Evolutionary conservation across 257 asterid species (phyloP).

Genomic region (Penstemon barbatus): DNA sequence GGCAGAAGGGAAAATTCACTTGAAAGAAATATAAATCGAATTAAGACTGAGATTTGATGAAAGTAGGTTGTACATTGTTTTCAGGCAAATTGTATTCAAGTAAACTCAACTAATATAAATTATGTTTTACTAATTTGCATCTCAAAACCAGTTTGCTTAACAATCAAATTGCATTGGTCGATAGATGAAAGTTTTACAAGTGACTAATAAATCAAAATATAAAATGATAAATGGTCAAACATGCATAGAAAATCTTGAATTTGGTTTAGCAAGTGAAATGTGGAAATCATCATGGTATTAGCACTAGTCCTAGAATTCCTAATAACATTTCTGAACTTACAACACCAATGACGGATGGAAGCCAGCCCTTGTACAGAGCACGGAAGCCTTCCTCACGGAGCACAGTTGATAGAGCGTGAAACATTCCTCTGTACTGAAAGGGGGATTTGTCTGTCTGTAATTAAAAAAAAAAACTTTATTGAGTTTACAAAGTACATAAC

Average conservation of each 20-base stretch:
- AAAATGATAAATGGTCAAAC: too few relatives aligned
- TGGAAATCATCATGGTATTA: conserved; percentile 2
- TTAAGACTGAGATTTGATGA: too few relatives aligned
- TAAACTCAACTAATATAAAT: not conserved
- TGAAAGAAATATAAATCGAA: too few relatives aligned
- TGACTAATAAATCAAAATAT: too few relatives aligned
- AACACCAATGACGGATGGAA: conserved; percentile 98
- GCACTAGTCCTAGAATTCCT: conserved; percentile 21
- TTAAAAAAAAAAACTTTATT: conserved; percentile 6
- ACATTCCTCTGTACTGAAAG: conserved; percentile 88
- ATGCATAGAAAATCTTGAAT: too few relatives aligned
- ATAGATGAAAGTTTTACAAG: too few relatives aligned
- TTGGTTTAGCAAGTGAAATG: too few relatives aligned
- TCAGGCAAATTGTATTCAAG: too few relatives aligned
- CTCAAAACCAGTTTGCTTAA: not conserved
- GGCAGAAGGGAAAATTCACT: too few relatives aligned
- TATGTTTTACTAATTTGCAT: not conserved
- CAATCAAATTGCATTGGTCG: too few relatives aligned
- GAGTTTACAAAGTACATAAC: conserved; percentile 7
- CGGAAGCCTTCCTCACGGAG: conserved; percentile 98
- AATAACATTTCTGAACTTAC: conserved; percentile 52
- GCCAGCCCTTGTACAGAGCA: conserved; percentile 98
- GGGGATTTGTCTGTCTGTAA: conserved; percentile 89
- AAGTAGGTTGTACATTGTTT: too few relatives aligned
- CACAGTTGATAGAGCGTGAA: conserved; percentile 90